Evolutionary conservation across 345 rosid species (phyloP), one percentile per base, ranked within the genome.

Genomic region (Arabidopsis suecica): DNA sequence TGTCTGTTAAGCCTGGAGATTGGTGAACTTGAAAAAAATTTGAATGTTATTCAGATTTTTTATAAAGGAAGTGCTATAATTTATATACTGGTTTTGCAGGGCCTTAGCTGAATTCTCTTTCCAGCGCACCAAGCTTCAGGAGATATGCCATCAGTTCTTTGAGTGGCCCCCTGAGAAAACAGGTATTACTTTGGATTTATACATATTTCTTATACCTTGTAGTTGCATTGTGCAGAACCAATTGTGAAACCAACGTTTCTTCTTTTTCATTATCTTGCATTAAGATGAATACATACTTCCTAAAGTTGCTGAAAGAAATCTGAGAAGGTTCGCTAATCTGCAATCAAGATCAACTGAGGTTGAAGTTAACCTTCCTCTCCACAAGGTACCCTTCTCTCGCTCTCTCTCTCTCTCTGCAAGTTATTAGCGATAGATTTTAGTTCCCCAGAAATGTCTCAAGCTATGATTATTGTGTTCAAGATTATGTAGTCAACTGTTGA

Each of bases 211-310:
- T 30, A 13, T 48, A 30, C 9, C 37, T 55, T 47, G 5, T 56
- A 32, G 5, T 71, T 65, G 67, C 47, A 70, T 45, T 45, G 20
- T 59, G 47, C 50, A 44, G 9, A 69, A 34, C 18, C 49, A 8
- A 1, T 0, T 58, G 41, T 41, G 49, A 7, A 57, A 40, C 68
- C 12, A 13, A 47, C 7, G 1, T 38, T 30, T 49, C 50, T 59
- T 50, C 13, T 25, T 59, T 42, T 28, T 53, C 20, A 41, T 16
- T 48, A 12, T 77, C 20, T 66, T 59, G 50, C 57, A 0, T 32
- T 30, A 59, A 92, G 99, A 95, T 79, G 97, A 92, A 75, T 92
- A 90, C 78, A 79, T 90, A 73, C 96, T 95, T 75, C 91, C 98
- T 14, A 95, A 87, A 87, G 83, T 92, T 80, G 99, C 96, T 66